Evolutionary conservation across 2,329 filamentous ascomycete genomes (phyloP), one percentile per base, ranked within the genome.

Genomic region (Alternaria angustiovoidea): DNA sequence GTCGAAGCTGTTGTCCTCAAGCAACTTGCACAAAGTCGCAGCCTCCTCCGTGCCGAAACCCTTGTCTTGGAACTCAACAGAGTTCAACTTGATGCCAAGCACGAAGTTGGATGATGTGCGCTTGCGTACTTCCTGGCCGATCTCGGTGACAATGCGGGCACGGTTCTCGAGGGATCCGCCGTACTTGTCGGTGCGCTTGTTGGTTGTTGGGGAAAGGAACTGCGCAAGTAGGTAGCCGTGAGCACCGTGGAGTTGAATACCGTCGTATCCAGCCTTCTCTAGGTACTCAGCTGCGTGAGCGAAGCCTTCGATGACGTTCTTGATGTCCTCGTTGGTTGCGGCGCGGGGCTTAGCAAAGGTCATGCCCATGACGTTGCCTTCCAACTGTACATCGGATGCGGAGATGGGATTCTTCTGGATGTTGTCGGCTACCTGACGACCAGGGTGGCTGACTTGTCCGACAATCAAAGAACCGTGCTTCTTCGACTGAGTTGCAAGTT

Each of bases 401-500:
- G 81, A 83, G 30, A 87, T 77, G 0, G 85, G 84, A 64, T 85
- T 68, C 59, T 78, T 74, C 60, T 86, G 81, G 39, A 87, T 79
- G 2, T 64, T 64, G 8, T 73, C 63, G 12, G 76, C 67, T 11
- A 81, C 81, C 71, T 90, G 87, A 0, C 88, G 81, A 12, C 89
- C 88, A 0, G 88, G 87, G 71, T 91, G 88, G 59, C 81, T 84
- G 60, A 91, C 80, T 71, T 91, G 88, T 3, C 80, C 84, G 12
- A 90, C 77, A n/a, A 88, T 80, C 14, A 89, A 78, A 47, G 80
- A 84, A 20, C 85, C 89, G 30, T 89, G 78, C 43, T 81, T 81
- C 77, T 89, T 90, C 6, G 80, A 80, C 1, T 75, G 82, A 2
- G 78, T 74, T 0, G 87, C 88, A 56, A 90, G 63, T 43, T 83